Evolutionary conservation across 108 stramenopile species (phyloP), one percentile per base, ranked within the genome.

Genomic region (Discostella pseudostelligera): DNA sequence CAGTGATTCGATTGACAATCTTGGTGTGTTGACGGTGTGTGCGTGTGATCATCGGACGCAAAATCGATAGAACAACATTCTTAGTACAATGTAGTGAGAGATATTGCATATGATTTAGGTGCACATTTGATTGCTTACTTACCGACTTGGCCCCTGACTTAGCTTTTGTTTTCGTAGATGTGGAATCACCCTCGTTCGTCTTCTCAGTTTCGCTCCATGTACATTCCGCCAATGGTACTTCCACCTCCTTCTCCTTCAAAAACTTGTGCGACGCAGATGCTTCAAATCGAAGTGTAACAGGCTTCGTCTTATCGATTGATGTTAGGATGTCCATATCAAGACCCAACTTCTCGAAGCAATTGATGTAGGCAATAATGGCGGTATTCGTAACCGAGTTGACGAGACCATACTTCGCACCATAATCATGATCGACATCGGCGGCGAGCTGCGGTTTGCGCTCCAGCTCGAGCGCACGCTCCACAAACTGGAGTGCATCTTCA

Each of bases 361-460:
- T 84, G 48, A 84, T 44, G 48, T 79, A 76, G 10, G 87, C 74
- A 11, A 86, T 84, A 17, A 90, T 72, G 19, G 87, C 74, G 4
- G 76, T 79, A 55, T 90, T 93, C 16, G 86, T 79, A 24, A 82
- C 44, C 26, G 63, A 43, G 46, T 90, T 68, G 17, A 85, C 89
- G 24, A 93, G 53, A 5, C 46, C 76, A 69, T 78, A 93, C 74
- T 93, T 93, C 65, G 84, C 84, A 13, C 65, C 76, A 55, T 90
- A 93, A 3, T 62, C 65, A 64, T 93, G 88, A 28, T 88, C 69
- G 6, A 78, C 61, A 1, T 69, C 62, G 60, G 39, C 67, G 22
- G 73, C 78, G n/a, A 74, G 47, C 5, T 26, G 45, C 1, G 72
- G 78, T 36, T 59, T 74, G 6, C 62, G 67, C 39, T 69, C 72